Conservation (phyloP, 169 alveolate genomes). For the Perkinsus olseni region DNA sequence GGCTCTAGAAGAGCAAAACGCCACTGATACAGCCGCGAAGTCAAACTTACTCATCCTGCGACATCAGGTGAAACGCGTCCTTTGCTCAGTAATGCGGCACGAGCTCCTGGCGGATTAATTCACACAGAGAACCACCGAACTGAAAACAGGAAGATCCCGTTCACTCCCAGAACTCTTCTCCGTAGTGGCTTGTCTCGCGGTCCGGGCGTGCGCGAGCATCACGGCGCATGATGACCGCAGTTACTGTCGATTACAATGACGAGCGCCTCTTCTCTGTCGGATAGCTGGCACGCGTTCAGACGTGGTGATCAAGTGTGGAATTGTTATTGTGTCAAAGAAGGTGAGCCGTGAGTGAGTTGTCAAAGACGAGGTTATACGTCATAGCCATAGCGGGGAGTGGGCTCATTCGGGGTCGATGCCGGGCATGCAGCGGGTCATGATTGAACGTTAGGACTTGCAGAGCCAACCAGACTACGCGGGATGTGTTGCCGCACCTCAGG, state of each 20-base stretch:
- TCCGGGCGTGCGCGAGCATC: not conserved
- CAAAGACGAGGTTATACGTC: too few relatives aligned
- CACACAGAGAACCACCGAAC: constrained; percentile 2
- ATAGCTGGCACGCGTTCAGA: not conserved
- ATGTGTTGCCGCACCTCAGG: too few relatives aligned
- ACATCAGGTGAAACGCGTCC: constrained; percentile 1
- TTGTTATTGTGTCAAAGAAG: too few relatives aligned
- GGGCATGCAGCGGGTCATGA: too few relatives aligned
- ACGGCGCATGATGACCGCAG: not conserved
- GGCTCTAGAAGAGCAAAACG: too few relatives aligned
- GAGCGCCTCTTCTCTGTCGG: not conserved
- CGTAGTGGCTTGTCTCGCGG: not conserved
- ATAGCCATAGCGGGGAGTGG: too few relatives aligned
- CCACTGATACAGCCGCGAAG: too few relatives aligned
- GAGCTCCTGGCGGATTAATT: not conserved
- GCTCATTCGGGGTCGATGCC: too few relatives aligned
- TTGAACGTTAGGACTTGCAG: too few relatives aligned
- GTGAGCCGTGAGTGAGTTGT: too few relatives aligned
- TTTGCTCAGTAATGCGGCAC: not conserved
- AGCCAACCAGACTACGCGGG: too few relatives aligned
- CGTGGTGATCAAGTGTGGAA: too few relatives aligned
- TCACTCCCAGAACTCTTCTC: not conserved
- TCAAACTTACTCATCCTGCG: not conserved
- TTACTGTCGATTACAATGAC: not conserved
- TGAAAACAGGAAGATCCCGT: not conserved